phyloP scores from a whole-genome alignment of 169 alveolate species.

The Eimeria zaria region DNA sequence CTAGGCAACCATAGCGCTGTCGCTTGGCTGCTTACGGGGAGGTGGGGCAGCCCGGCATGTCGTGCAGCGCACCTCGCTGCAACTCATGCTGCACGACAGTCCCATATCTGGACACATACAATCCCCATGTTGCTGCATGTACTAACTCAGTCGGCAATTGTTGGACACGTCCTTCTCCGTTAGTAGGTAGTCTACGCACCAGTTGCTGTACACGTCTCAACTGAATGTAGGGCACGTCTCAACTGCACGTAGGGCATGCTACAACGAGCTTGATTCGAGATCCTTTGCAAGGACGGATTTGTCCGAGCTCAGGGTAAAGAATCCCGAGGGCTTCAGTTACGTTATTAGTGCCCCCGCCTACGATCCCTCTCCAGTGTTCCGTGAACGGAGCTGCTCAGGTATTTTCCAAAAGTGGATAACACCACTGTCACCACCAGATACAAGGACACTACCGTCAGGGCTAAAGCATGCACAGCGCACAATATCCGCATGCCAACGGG shows the following conservation, averaged over 20 bases:
- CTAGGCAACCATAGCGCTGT: too few relatives aligned
- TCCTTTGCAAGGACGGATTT: background rate
- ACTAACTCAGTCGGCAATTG: too few relatives aligned
- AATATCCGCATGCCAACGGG: slow-evolving; percentile 80
- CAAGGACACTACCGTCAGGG: slow-evolving; percentile 91
- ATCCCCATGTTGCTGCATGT: too few relatives aligned
- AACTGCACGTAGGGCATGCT: background rate
- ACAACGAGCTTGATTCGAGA: background rate
- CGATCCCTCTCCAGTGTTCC: background rate
- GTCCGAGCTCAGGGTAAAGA: background rate
- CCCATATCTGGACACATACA: too few relatives aligned
- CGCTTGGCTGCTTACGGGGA: too few relatives aligned
- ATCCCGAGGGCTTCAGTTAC: background rate
- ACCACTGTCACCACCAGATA: slow-evolving; percentile 93
- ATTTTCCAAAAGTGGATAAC: slow-evolving; percentile 89
- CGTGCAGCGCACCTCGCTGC: too few relatives aligned
- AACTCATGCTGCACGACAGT: too few relatives aligned
- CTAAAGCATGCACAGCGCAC: slow-evolving; percentile 87
- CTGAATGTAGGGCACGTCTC: background rate
- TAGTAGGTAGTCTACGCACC: too few relatives aligned
- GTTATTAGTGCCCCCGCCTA: background rate
- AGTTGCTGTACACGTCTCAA: too few relatives aligned
- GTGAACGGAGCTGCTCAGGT: slow-evolving; percentile 51
- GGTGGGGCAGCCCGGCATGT: too few relatives aligned
- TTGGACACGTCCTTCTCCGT: too few relatives aligned